Percentiles rank a stretch among this genome's conserved stretches.
Conservation (phyloP, 164 flowering plant genomes). For the Chimonanthus salicifolius region DNA sequence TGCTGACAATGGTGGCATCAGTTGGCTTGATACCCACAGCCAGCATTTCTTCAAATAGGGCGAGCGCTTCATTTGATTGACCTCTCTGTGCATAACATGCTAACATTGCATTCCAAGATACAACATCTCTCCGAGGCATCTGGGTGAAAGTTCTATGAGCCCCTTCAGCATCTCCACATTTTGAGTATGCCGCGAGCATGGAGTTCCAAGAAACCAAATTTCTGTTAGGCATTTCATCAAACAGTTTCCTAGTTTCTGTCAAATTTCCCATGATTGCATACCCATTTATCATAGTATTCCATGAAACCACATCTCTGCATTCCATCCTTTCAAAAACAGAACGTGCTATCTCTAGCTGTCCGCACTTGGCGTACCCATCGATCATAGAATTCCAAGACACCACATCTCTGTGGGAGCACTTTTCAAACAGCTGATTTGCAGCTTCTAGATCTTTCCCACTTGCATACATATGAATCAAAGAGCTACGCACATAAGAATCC, state of each 20-base stretch:
- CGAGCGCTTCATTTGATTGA: slow-evolving; percentile 18
- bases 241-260: slow-evolving; percentile 22
- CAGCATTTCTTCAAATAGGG: slow-evolving; percentile 27
- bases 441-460: slow-evolving; percentile 16
- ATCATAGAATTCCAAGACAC: slow-evolving; percentile 36
- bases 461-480: slow-evolving; percentile 32
- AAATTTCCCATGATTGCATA: slow-evolving; percentile 22
- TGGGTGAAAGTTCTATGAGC: slow-evolving; percentile 16
- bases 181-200: slow-evolving; percentile 29
- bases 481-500: slow-evolving; percentile 29
- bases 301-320: slow-evolving; percentile 25
- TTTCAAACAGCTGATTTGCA: slow-evolving; percentile 25
- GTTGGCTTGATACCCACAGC: slow-evolving; percentile 24
- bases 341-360: slow-evolving; percentile 18
- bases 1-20: slow-evolving; percentile 32
- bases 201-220: slow-evolving; percentile 38
- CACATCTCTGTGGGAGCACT: slow-evolving; percentile 14
- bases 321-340: slow-evolving; percentile 22
- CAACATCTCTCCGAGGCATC: slow-evolving; percentile 29
- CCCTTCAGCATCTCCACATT: slow-evolving; percentile 25
- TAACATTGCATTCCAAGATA: slow-evolving; percentile 31
- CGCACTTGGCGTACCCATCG: slow-evolving; percentile 28
- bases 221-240: slow-evolving; percentile 27
- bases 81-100: slow-evolving; percentile 29
- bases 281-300: slow-evolving; percentile 35